Percentiles rank a stretch among this genome's conserved stretches.
Evolutionary conservation across 352 stramenopile species (phyloP).

Genomic region (Pythium phragmitis): DNA sequence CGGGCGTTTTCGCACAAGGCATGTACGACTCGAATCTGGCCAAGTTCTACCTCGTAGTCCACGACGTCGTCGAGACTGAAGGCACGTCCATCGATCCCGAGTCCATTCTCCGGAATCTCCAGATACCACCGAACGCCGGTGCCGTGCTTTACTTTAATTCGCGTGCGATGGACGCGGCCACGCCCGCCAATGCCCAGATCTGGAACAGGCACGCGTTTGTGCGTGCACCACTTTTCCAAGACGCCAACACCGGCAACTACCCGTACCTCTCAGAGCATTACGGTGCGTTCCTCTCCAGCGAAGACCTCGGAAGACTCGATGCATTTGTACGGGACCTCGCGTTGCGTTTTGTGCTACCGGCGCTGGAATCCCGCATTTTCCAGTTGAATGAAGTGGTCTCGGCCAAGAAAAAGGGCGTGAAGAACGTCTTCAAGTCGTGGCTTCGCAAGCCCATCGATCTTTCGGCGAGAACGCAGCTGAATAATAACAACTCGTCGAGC

Average conservation of each 20-base stretch:
- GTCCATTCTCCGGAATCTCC: slow-evolving; percentile 70
- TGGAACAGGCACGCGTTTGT: slow-evolving; percentile 70
- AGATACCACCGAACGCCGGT: slow-evolving; percentile 45
- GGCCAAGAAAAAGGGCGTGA: slow-evolving; percentile 90
- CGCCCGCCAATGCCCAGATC: slow-evolving; percentile 27
- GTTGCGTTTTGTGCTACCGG: slow-evolving; percentile 72
- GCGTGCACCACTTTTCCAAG: slow-evolving; percentile 45
- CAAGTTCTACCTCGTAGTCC: slow-evolving; percentile 89
- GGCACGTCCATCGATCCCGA: slow-evolving; percentile 80
- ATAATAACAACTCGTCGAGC: slow-evolving; percentile 11
- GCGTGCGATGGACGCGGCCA: slow-evolving; percentile 33
- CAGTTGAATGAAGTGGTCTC: slow-evolving; percentile 88
- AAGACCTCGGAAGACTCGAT: slow-evolving; percentile 64
- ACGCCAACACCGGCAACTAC: slow-evolving; percentile 33
- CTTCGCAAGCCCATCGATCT: slow-evolving; percentile 87
- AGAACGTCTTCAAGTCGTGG: slow-evolving; percentile 92
- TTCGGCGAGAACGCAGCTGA: slow-evolving; percentile 24
- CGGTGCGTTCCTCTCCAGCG: slow-evolving; percentile 53
- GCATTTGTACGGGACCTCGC: slow-evolving; percentile 80
- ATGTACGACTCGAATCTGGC: slow-evolving; percentile 79
- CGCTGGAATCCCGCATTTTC: slow-evolving; percentile 81
- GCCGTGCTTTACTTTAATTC: slow-evolving; percentile 76
- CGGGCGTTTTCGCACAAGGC: slow-evolving; percentile 61
- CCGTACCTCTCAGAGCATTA: slow-evolving; percentile 30
- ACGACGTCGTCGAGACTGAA: slow-evolving; percentile 78